Evolutionary conservation across 1,139 yeast species (phyloP), one percentile per base, ranked within the genome.

Genomic region (Suhomyces yuchorum): DNA sequence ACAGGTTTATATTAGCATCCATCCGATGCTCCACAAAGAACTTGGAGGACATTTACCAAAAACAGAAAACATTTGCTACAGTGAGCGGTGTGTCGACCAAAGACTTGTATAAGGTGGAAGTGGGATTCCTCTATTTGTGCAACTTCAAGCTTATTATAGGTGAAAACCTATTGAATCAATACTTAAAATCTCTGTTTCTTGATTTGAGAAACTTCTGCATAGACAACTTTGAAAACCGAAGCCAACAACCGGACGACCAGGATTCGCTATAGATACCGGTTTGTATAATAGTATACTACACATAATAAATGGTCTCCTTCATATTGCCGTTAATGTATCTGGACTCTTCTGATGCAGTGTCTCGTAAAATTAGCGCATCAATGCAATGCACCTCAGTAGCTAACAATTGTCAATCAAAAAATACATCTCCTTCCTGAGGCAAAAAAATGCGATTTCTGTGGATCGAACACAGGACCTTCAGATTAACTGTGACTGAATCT

Each of bases 391-490:
- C 4, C 4, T 7, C n/a, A 20, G 7, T 2, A n/a, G n/a, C n/a
- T 6, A 6, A 19, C 40, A 12, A 23, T 12, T 14, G 17, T 22
- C 20, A 23, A 12, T 6, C 17, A 11, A 35, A 43, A 32, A 24
- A 34, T 35, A 51, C 44, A 49, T 55, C 57, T 58, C 57, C 49
- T 51, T 56, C 56, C 51, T 62, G 80, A 74, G 80, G 79, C 3
- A 35, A 20, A 52, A 46, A 40, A 36, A 44, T 57, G 60, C 59
- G 57, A 49, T 51, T 56, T 57, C 51, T 62, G 79, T 74, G 80
- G 79, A 74, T 75, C 78, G 79, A 74, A 75, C 79, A 74, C 79
- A 75, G 76, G 78, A 75, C 79, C 80, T 74, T 71, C 77, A 73
- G 78, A 74, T 74, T 62, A 63, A 62, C 67, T 65, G 66, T 56